These are phyloP conservation scores for Metarhizium guizhouense DNA, from an alignment of 2,329 filamentous ascomycete species.

Conservation along the genomic window DNA sequence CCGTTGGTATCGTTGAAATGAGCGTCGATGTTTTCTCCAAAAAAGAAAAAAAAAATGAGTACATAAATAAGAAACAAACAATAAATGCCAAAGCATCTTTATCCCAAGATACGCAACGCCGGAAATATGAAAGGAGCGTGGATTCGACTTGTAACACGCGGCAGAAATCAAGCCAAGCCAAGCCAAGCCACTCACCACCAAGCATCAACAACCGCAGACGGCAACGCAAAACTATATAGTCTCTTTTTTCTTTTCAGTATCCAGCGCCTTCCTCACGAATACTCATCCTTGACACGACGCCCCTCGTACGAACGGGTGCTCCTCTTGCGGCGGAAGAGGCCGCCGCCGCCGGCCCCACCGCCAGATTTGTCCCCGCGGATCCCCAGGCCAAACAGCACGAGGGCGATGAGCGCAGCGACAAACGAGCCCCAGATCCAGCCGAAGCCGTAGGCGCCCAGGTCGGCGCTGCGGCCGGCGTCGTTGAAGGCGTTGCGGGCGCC, in stretches of 20 bases:
- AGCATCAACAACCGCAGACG: too few species aligned
- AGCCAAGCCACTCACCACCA: too few species aligned
- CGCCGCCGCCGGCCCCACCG: conserved; percentile 14
- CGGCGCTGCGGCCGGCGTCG: conserved; percentile 43
- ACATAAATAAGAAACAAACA: too few species aligned
- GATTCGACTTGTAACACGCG: too few species aligned
- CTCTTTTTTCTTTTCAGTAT: too few species aligned
- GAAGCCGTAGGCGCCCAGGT: conserved; percentile 59
- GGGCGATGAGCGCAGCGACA: conserved; percentile 56
- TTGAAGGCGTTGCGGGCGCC: conserved; percentile 60
- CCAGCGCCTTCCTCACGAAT: conserved; percentile 32
- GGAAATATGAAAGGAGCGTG: too few species aligned
- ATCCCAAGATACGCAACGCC: too few species aligned
- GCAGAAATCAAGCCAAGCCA: too few species aligned
- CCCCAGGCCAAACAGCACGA: conserved; percentile 58
- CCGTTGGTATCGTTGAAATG: too few species aligned
- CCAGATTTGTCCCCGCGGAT: conserved; percentile 39
- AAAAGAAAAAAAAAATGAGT: background rate
- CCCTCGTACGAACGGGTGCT: conserved; percentile 32
- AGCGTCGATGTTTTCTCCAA: too few species aligned
- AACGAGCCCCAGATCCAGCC: conserved; percentile 71
- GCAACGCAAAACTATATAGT: too few species aligned
- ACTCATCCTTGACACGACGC: conserved; percentile 62
- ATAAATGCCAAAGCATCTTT: too few species aligned
- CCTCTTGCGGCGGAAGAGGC: conserved; percentile 19